phyloP scores from a whole-genome alignment of 2,329 filamentous ascomycete species.

The Sarocladiaceae sp. region DNA sequence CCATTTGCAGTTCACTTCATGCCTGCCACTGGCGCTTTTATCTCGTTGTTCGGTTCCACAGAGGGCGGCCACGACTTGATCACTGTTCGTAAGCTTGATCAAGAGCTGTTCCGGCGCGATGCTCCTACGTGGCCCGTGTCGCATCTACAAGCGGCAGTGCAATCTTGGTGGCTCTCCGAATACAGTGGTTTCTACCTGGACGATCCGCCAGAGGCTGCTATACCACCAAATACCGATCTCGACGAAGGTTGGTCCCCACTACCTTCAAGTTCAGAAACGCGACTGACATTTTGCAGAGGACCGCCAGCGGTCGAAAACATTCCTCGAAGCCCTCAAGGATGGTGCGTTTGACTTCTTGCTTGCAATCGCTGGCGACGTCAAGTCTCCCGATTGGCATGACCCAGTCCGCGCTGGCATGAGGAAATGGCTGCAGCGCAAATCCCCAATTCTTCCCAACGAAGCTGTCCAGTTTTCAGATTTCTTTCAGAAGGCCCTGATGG shows the following conservation, averaged over 20 bases:
- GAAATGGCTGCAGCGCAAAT: constrained; percentile 75
- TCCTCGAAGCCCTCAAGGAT: constrained; percentile 73
- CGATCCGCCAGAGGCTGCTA: constrained; percentile 52
- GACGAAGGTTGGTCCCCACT: constrained; percentile 39
- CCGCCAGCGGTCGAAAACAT: constrained; percentile 63
- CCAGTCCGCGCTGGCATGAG: constrained; percentile 78
- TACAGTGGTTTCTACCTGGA: constrained; percentile 88
- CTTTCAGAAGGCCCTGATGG: constrained; percentile 68
- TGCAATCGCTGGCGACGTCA: constrained; percentile 74
- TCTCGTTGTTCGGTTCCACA: constrained; percentile 70
- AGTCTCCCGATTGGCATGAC: constrained; percentile 78
- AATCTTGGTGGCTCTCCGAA: constrained; percentile 84
- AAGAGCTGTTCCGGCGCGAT: constrained; percentile 56
- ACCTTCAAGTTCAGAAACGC: background rate
- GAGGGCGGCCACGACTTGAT: constrained; percentile 62
- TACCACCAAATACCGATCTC: constrained; percentile 55
- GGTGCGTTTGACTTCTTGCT: constrained; percentile 90
- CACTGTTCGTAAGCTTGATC: constrained; percentile 65
- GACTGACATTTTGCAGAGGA: constrained; percentile 47
- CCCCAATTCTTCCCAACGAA: constrained; percentile 61
- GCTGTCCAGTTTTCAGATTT: constrained; percentile 61
- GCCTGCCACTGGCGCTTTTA: constrained; percentile 69
- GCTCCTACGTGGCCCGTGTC: constrained; percentile 67
- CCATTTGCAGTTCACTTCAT: constrained; percentile 64
- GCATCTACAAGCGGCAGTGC: constrained; percentile 71